Evolutionary conservation across 129 eudicot species (phyloP), one percentile per base, ranked within the genome.

Genomic region (Centaurea solstitialis): DNA sequence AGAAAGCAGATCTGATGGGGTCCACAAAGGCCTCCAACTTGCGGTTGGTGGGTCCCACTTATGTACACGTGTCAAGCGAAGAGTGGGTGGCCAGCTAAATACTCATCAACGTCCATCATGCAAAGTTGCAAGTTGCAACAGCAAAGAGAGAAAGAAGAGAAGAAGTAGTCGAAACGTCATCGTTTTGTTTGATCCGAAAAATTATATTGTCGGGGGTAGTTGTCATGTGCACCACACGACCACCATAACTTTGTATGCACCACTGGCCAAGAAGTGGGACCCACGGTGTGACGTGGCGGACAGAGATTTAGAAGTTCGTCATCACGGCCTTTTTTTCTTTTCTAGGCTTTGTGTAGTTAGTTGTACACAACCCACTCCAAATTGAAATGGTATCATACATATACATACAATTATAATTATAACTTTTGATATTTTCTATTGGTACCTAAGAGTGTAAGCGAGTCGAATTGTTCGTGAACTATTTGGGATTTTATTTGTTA

Each of bases 71-170:
- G 81, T 76, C 81, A 8, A 7, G 0, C 0, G 8, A 13, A 28
- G 73, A 82, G 35, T 82, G 28, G 86, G 9, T 76, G 9, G 86
- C 70, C 81, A 82, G 81, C 86, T 70, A 59, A 76, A 62, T 20
- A 82, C 73, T 76, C 37, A 76, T 76, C 77, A 76, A 70, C 73
- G 77, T 82, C 82, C 73, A 82, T 68, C 30, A 26, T 26, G n/a
- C 78, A 82, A n/a, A n/a, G n/a, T n/a, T 70, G 86, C 86, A 82
- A 82, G 13, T 82, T 82, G 86, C 81, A 82, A 76, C 62, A 81
- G 26, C 53, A 24, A 53, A 26, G n/a, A n/a, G n/a, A n/a, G n/a
- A n/a, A n/a, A 0, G 30, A 2, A 26, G 2, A 26, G 30, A 26
- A 79, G 77, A 80, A 74, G 80, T 81, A 81, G 85, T 38, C 65